These are phyloP conservation scores for Naganishia vaughanmartiniae DNA, from an alignment of 768 basidiomycete genomes.

Conservation along the genomic window DNA sequence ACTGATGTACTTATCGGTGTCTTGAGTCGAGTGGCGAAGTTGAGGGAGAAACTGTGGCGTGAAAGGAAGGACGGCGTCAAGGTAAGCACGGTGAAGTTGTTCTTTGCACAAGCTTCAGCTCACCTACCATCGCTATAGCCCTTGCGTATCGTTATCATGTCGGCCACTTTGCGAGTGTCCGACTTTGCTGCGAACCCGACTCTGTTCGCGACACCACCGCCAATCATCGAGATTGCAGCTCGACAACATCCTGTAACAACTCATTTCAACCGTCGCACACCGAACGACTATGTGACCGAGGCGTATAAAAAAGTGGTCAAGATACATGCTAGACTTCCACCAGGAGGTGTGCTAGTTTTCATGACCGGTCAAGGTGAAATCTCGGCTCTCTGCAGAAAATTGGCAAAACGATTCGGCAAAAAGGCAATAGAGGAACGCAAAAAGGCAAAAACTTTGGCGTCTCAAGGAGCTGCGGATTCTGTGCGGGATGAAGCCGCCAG, in stretches of 20 bases:
- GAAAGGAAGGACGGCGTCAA: conserved; percentile 67
- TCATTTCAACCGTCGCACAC: conserved; percentile 85
- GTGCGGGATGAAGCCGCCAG: conserved; percentile 31
- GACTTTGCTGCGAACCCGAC: conserved; percentile 85
- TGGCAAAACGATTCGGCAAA: conserved; percentile 72
- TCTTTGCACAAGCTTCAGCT: conserved; percentile 13
- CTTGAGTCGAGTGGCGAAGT: conserved; percentile 83
- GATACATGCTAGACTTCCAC: conserved; percentile 86
- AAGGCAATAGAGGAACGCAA: conserved; percentile 62
- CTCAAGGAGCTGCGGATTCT: background rate
- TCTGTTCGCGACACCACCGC: conserved; percentile 80
- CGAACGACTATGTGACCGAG: conserved; percentile 82
- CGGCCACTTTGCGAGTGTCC: conserved; percentile 87
- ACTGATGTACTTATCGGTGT: conserved; percentile 97
- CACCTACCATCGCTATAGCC: conserved; percentile 57
- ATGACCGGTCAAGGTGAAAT: conserved; percentile 97
- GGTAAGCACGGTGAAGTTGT: conserved; percentile 52
- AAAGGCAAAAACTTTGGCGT: conserved; percentile 35
- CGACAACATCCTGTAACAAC: conserved; percentile 93
- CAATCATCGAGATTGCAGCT: conserved; percentile 80
- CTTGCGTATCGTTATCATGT: conserved; percentile 94
- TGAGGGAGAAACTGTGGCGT: conserved; percentile 83
- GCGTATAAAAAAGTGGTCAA: conserved; percentile 85
- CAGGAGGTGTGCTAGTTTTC: conserved; percentile 91
- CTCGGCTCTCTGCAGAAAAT: conserved; percentile 70